Evolutionary conservation across 177 flowering plant genomes (phyloP), one percentile per base, ranked within the genome.

Genomic region (Vitis hybrid): DNA sequence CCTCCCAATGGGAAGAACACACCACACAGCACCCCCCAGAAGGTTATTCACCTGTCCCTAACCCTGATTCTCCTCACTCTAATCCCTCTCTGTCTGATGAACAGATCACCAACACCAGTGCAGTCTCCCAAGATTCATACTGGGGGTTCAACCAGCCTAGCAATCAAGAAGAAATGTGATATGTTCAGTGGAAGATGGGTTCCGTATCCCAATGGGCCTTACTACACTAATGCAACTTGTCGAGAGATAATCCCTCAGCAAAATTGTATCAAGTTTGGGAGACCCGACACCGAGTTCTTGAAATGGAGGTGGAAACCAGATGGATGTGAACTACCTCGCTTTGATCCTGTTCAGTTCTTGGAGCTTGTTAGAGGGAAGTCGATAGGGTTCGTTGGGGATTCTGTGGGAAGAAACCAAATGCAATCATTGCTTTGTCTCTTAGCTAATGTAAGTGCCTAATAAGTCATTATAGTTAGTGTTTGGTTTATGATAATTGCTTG

Each of bases 221-320:
- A 82, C 63, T 89, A 89, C 80, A 86, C 86, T 1, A 89, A 84
- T 59, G 48, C 51, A 14, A 89, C 85, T 0, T 89, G 94, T 73
- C 68, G 75, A 80, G 75, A 77, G 12, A 87, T 88, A 53, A 81
- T 81, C 57, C 85, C 86, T 8, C 85, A 83, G 63, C 90, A 89
- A 55, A 90, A 89, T 70, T 91, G 97, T 78, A 74, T 87, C 85
- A 86, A 84, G 74, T 79, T 79, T 70, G 97, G 97, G 1, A 73
- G 94, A 53, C 89, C 89, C 0, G 94, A 89, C 67, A 67, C 66
- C 0, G 90, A 75, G 0, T 91, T 80, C 84, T 63, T 85, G 86
- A 80, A 83, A 16, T 91, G 97, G 97, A 86, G 79, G 72, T 90
- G 97, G 97, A 83, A 87, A 55, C 97, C 94, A 5, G 73, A 87